These are phyloP conservation scores for Thermomucor indicae-seudaticae DNA, from an alignment of 371 early-diverging fungal genomes.

Conservation along the genomic window DNA sequence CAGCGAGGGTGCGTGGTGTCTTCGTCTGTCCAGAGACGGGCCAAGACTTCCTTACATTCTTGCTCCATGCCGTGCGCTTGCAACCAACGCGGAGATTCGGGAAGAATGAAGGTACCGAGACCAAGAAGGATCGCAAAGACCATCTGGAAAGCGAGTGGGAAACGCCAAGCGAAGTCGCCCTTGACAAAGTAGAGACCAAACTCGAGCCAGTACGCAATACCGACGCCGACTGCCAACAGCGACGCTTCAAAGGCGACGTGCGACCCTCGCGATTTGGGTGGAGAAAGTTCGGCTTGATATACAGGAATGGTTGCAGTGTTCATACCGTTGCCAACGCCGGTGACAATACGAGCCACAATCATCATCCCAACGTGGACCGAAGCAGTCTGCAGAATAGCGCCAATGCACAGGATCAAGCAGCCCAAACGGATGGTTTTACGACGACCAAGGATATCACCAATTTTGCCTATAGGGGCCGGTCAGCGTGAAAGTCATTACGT, in stretches of 20 bases:
- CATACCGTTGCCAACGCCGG: slow-evolving; percentile 48
- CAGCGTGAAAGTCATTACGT: no score
- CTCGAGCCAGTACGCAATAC: slow-evolving; percentile 39
- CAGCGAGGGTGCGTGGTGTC: slow-evolving; percentile 41
- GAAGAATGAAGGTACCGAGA: slow-evolving; percentile 39
- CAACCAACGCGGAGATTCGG: slow-evolving; percentile 60
- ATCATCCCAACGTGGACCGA: slow-evolving; percentile 30
- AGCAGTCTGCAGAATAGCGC: slow-evolving; percentile 30
- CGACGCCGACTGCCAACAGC: slow-evolving; percentile 29
- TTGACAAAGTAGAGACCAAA: slow-evolving; percentile 31
- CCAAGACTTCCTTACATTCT: slow-evolving; percentile 33
- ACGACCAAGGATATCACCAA: slow-evolving; percentile 34
- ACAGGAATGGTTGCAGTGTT: slow-evolving; percentile 48
- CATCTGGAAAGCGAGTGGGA: slow-evolving; percentile 44
- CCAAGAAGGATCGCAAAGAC: slow-evolving; percentile 39
- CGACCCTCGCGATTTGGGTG: slow-evolving; percentile 39
- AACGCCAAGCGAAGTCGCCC: slow-evolving; percentile 38
- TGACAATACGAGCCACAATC: slow-evolving; percentile 41
- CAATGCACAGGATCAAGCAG: slow-evolving; percentile 26
- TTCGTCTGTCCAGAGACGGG: slow-evolving; percentile 41
- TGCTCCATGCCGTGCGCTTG: slow-evolving; percentile 40
- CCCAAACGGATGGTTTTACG: slow-evolving; percentile 30
- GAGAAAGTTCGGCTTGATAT: slow-evolving; percentile 46
- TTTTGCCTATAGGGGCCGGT: slow-evolving; percentile 1
- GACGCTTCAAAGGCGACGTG: slow-evolving; percentile 39